phyloP scores from a whole-genome alignment of 1,139 yeast genomes.

The Nematodospora anomalae region DNA sequence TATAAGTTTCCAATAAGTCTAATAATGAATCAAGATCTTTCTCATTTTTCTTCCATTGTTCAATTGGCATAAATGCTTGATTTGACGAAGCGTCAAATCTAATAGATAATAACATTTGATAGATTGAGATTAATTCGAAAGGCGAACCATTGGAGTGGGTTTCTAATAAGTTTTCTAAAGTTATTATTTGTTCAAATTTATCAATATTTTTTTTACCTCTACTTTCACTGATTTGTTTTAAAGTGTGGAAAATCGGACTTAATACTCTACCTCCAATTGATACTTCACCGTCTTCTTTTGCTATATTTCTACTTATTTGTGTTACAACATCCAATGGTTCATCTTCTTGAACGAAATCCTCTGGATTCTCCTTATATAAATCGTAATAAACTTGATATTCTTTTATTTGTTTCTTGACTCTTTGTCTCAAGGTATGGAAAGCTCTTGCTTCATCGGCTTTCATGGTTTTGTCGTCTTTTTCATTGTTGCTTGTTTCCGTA shows the following conservation, averaged over 20 bases:
- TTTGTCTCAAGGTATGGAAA: slow-evolving; percentile 83
- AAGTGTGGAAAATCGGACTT: slow-evolving; percentile 65
- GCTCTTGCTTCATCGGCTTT: slow-evolving; percentile 86
- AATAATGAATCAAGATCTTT: slow-evolving; percentile 64
- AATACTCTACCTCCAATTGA: slow-evolving; percentile 28
- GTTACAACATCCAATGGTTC: slow-evolving; percentile 38
- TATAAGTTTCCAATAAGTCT: slow-evolving; percentile 64
- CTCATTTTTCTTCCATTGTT: slow-evolving; percentile 77
- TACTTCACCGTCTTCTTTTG: slow-evolving; percentile 20
- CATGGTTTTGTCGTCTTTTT: slow-evolving; percentile 66
- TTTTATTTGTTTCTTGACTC: slow-evolving; percentile 77
- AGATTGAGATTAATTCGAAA: slow-evolving; percentile 77
- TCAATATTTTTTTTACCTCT: slow-evolving; percentile 97
- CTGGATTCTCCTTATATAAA: slow-evolving; percentile 69
- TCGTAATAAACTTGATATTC: slow-evolving; percentile 62
- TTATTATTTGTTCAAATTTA: slow-evolving; percentile 71
- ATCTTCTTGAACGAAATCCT: slow-evolving; percentile 60
- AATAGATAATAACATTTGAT: slow-evolving; percentile 81
- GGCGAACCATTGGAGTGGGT: slow-evolving; percentile 33
- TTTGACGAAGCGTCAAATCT: slow-evolving; percentile 79
- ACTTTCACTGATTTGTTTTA: slow-evolving; percentile 76
- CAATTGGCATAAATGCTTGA: slow-evolving; percentile 72
- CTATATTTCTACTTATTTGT: slow-evolving; percentile 11
- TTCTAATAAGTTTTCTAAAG: slow-evolving; percentile 65
- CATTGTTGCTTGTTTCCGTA: slow-evolving; percentile 54